Evolutionary conservation across 2,329 filamentous ascomycete genomes (phyloP).

Genomic region (Davidsoniella neocaledoniae): DNA sequence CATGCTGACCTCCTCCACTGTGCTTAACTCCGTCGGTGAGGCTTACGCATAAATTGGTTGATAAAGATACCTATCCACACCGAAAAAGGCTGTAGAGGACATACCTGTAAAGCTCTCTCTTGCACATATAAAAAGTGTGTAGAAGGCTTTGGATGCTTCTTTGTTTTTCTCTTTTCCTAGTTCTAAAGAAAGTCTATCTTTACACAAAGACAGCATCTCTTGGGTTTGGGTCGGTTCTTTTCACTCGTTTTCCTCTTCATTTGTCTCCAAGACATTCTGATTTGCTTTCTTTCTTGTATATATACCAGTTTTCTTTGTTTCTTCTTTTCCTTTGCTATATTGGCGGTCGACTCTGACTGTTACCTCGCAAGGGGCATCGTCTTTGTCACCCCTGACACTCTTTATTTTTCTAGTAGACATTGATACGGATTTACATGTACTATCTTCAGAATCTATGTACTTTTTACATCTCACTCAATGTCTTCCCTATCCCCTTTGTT

Average conservation of each 20-base stretch:
- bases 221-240: not conserved
- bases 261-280: conserved; percentile 2
- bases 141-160: not conserved
- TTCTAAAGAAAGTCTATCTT: too few relatives aligned
- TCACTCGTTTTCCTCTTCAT: not conserved
- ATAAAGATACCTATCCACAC: not conserved
- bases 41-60: conserved; percentile 25
- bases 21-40: conserved; percentile 31
- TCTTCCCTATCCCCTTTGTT: conserved; percentile 1
- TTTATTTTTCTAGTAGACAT: too few relatives aligned
- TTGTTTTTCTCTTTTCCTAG: too few relatives aligned
- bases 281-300: conserved; percentile 21
- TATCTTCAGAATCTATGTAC: too few relatives aligned
- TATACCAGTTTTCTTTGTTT: conserved; percentile 12
- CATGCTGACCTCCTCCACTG: conserved; percentile 24
- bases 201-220: too few relatives aligned
- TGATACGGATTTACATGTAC: too few relatives aligned
- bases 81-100: not conserved
- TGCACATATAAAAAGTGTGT: not conserved
- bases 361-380: too few relatives aligned
- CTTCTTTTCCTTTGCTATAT: not conserved
- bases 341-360: not conserved
- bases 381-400: too few relatives aligned
- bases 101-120: not conserved
- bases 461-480: not conserved